phyloP scores from a whole-genome alignment of 1,139 yeast genomes.

The Waltiozyma sp. region DNA sequence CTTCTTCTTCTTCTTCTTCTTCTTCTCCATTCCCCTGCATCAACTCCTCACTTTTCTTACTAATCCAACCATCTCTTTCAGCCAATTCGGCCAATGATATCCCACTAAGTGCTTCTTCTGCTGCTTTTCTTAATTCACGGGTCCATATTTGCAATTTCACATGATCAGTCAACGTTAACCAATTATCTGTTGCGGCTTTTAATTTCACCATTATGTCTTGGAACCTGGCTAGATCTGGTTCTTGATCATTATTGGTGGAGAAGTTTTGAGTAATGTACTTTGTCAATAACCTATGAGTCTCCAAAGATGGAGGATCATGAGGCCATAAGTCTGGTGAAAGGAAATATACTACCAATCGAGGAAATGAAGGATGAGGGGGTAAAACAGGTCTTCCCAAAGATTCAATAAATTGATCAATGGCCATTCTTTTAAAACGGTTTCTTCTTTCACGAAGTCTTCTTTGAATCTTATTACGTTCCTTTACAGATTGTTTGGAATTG shows the following conservation, averaged over 20 bases:
- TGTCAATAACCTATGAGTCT: conserved; percentile 24
- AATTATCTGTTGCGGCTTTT: conserved; percentile 31
- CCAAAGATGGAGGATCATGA: conserved; percentile 35
- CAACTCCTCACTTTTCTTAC: conserved; percentile 18
- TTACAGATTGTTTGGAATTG: conserved; percentile 34
- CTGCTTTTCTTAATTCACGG: conserved; percentile 32
- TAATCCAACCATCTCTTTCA: conserved; percentile 28
- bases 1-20: conserved; percentile 5
- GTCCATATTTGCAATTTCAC: conserved; percentile 29
- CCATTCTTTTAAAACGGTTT: conserved; percentile 24
- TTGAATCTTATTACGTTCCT: conserved; percentile 27
- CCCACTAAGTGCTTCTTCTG: conserved; percentile 30
- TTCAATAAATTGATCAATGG: conserved; percentile 25
- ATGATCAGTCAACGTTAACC: conserved; percentile 27
- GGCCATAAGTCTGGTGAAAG: conserved; percentile 36
- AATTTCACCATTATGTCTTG: conserved; percentile 22
- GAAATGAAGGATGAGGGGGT: conserved; percentile 34
- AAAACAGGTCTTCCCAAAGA: conserved; percentile 28
- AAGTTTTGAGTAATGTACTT: conserved; percentile 17
- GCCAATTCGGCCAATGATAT: conserved; percentile 31
- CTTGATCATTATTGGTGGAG: conserved; percentile 5
- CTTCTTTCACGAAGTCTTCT: conserved; percentile 27
- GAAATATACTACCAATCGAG: conserved; percentile 34
- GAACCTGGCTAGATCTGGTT: conserved; percentile 6
- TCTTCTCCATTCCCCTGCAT: conserved; percentile 4